Conservation (phyloP, 345 rosid species). For the Eucalyptus guilfoylei region DNA sequence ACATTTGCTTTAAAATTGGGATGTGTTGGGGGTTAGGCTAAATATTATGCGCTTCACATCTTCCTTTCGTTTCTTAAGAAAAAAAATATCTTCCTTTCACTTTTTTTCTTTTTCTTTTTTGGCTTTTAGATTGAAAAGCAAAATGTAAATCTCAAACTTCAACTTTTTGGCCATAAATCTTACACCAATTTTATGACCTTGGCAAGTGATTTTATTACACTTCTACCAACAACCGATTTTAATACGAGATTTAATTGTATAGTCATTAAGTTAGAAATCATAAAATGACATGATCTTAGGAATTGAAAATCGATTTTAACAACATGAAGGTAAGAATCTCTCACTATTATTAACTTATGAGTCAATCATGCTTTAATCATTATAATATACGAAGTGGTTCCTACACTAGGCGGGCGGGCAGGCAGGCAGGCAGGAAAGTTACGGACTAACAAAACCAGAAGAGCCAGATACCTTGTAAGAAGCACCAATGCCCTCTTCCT, state of each 20-base stretch:
- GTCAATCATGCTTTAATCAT: not conserved
- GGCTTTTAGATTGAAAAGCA: too few relatives aligned
- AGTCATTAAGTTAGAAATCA: too few relatives aligned
- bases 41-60: not conserved
- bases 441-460: not conserved
- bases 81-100: too few relatives aligned
- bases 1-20: not conserved
- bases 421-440: not conserved
- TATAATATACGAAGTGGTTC: not conserved
- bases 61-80: not conserved
- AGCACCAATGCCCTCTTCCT: constrained; percentile 76
- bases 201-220: too few relatives aligned
- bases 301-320: not conserved
- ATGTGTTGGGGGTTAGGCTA: not conserved
- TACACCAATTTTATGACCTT: not conserved
- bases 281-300: too few relatives aligned
- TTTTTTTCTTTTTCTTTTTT: not conserved
- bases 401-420: not conserved
- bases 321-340: not conserved
- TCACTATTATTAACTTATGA: not conserved
- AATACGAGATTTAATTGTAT: too few relatives aligned
- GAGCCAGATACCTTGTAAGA: constrained; percentile 66
- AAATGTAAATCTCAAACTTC: not conserved
- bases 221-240: too few relatives aligned
- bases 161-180: not conserved